These are phyloP conservation scores for Sisymbrium altissimum DNA, from an alignment of 345 rosid species.

Conservation along the genomic window DNA sequence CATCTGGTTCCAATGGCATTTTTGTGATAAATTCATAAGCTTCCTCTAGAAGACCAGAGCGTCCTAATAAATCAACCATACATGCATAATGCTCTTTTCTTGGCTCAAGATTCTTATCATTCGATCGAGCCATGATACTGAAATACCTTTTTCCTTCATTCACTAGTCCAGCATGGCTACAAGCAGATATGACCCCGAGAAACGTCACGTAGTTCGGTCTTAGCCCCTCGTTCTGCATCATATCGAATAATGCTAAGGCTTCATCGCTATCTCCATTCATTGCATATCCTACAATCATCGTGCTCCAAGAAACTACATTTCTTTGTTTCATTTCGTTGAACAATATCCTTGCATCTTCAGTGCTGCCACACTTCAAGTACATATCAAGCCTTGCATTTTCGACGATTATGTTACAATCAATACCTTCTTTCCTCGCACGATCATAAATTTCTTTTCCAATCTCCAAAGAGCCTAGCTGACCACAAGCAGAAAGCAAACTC, in stretches of 20 bases:
- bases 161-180: slow-evolving; percentile 49
- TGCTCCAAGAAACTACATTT: slow-evolving; percentile 49
- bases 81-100: slow-evolving; percentile 48
- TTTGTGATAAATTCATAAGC: slow-evolving; percentile 40
- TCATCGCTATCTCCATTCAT: slow-evolving; percentile 45
- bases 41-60: slow-evolving; percentile 40
- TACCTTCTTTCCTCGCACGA: slow-evolving; percentile 24
- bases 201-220: slow-evolving; percentile 43
- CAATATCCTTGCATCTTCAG: slow-evolving; percentile 33
- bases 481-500: slow-evolving; percentile 46
- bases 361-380: slow-evolving; percentile 47
- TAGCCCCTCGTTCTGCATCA: slow-evolving; percentile 39
- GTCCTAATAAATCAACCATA: slow-evolving; percentile 51
- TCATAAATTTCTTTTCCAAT: slow-evolving; percentile 38
- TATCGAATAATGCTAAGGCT: slow-evolving; percentile 38
- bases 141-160: slow-evolving; percentile 38
- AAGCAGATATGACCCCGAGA: slow-evolving; percentile 45
- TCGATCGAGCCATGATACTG: slow-evolving; percentile 28
- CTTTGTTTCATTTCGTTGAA: slow-evolving; percentile 37
- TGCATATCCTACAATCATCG: slow-evolving; percentile 47
- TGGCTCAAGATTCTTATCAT: slow-evolving; percentile 37
- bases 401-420: slow-evolving; percentile 39
- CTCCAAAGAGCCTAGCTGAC: slow-evolving; percentile 46
- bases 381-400: slow-evolving; percentile 49
- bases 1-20: slow-evolving; percentile 47